These are phyloP conservation scores for Globisporangium okanoganense DNA, from an alignment of 352 stramenopile species.

Conservation along the genomic window DNA sequence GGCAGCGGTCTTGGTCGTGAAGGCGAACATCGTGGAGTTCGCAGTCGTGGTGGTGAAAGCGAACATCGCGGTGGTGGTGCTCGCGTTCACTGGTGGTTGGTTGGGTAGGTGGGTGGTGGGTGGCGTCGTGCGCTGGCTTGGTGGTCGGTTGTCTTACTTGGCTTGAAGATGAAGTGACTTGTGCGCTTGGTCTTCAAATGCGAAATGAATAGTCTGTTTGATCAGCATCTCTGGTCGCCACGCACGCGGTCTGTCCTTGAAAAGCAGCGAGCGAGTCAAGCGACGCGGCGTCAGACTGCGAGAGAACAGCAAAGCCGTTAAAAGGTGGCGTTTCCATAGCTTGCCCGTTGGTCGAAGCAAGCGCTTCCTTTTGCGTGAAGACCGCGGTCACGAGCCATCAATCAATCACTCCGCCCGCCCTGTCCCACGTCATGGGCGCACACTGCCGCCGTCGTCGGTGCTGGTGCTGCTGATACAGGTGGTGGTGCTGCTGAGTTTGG, in stretches of 20 bases:
- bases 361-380: too few species aligned
- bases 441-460: too few species aligned
- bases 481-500: not conserved
- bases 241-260: not conserved
- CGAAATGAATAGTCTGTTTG: not conserved
- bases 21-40: not conserved
- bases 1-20: not conserved
- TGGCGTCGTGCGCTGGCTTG: not conserved
- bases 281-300: not conserved
- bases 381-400: not conserved
- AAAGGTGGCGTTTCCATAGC: not conserved
- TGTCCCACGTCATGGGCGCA: not conserved
- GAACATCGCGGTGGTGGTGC: too few species aligned
- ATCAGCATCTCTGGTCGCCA: not conserved
- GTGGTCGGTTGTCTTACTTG: too few species aligned
- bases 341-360: not conserved
- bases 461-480: too few species aligned
- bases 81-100: too few species aligned
- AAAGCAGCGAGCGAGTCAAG: not conserved
- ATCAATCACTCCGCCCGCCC: not conserved
- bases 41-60: not conserved
- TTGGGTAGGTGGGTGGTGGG: too few species aligned
- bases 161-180: not conserved
- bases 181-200: not conserved
- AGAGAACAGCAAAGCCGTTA: not conserved